Percentiles rank a stretch among this genome's conserved stretches.
These are phyloP conservation scores for Amaranthus hypochondriacus DNA, from an alignment of 148 eudicot genomes.

Conservation along the genomic window DNA sequence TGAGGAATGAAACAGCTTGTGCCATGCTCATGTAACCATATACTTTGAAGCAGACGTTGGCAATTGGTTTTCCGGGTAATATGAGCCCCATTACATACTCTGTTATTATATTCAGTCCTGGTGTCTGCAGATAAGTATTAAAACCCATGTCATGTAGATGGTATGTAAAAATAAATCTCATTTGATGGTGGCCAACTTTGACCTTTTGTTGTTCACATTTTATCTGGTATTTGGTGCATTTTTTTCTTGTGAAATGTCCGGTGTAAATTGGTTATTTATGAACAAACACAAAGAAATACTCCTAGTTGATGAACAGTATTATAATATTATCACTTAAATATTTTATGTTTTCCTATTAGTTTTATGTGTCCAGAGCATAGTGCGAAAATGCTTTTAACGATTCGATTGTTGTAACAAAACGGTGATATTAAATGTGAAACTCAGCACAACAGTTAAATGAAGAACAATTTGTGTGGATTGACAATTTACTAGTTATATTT, in stretches of 20 bases:
- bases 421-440: no score
- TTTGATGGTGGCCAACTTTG: not conserved
- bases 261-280: no score
- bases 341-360: not conserved
- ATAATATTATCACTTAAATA: no score
- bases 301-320: no score
- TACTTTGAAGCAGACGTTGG: slow-evolving; percentile 90
- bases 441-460: not conserved
- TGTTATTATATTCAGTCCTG: slow-evolving; percentile 91
- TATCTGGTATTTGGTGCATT: no score
- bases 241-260: no score
- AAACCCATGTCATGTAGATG: slow-evolving; percentile 4
- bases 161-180: not conserved
- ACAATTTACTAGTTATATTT: not conserved
- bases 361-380: not conserved
- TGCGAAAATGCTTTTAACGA: no score
- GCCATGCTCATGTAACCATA: slow-evolving; percentile 99
- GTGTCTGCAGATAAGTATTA: slow-evolving; percentile 61
- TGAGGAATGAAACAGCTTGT: slow-evolving; percentile 93
- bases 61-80: slow-evolving; percentile 92
- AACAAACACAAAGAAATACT: no score
- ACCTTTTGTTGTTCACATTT: not conserved
- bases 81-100: slow-evolving; percentile 92
- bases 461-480: not conserved
- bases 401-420: no score